Conservation (phyloP, 371 early-diverging fungal genomes). For the Apophysomyces sp. region DNA sequence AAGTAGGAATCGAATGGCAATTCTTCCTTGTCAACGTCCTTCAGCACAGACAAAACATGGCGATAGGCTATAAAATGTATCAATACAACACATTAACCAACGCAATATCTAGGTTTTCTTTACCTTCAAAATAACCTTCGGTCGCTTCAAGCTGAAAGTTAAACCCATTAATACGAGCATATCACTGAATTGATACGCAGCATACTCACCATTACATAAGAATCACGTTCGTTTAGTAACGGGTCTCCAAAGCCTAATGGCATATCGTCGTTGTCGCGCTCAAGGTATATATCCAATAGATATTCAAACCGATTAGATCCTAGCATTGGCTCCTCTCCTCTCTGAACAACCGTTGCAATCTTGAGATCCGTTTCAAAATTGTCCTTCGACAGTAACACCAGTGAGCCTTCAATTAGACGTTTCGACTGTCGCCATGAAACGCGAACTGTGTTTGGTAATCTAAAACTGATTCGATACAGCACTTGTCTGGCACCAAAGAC, state of each 20-base stretch:
- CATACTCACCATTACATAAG: constrained; percentile 34
- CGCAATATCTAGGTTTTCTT: not conserved
- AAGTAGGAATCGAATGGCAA: constrained; percentile 43
- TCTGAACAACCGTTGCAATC: constrained; percentile 58
- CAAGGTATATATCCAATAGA: constrained; percentile 52
- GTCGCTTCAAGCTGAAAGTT: constrained; percentile 43
- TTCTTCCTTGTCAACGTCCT: constrained; percentile 33
- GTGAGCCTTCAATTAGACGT: constrained; percentile 55
- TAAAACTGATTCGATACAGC: constrained; percentile 54
- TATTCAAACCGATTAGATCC: constrained; percentile 47
- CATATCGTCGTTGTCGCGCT: constrained; percentile 35
- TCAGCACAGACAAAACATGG: constrained; percentile 42
- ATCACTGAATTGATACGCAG: too few species aligned
- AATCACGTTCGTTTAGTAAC: constrained; percentile 24
- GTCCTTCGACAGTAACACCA: constrained; percentile 56
- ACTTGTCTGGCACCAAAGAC: constrained; percentile 52
- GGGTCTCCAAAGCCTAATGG: constrained; percentile 50
- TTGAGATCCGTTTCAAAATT: constrained; percentile 52
- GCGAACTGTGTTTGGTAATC: constrained; percentile 43
- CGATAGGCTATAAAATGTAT: constrained; percentile 16
- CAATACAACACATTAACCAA: not conserved
- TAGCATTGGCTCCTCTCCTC: constrained; percentile 48
- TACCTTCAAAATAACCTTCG: constrained; percentile 53
- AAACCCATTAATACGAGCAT: too few species aligned
- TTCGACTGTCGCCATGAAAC: constrained; percentile 57